Evolutionary conservation across 164 flowering plant species (phyloP).

Genomic region (Pachysandra terminalis): DNA sequence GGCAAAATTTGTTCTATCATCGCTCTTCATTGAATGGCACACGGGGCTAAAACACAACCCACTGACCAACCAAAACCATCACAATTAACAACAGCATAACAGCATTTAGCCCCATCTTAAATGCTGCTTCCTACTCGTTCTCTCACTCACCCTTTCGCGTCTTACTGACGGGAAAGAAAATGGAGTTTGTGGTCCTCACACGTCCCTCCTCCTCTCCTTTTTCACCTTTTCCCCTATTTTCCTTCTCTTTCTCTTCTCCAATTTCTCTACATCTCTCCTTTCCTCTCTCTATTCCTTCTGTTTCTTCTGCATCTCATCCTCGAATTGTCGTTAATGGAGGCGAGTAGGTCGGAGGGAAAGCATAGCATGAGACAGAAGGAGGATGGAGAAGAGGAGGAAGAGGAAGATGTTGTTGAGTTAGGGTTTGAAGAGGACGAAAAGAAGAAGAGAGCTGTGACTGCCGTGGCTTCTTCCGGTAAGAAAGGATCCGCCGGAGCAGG

Average conservation of each 20-base stretch:
- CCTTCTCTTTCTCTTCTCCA: too few relatives aligned
- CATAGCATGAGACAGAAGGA: not conserved
- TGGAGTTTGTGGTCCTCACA: not conserved
- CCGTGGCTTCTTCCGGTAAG: not conserved
- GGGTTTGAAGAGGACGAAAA: not conserved
- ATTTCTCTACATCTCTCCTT: too few relatives aligned
- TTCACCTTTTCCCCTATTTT: not conserved
- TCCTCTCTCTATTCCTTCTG: too few relatives aligned
- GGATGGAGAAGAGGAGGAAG: not conserved
- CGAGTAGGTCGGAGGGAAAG: not conserved
- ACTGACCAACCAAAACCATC: too few relatives aligned
- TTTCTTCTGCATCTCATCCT: not conserved
- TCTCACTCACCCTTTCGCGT: not conserved
- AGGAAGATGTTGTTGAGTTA: not conserved
- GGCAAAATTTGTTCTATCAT: too few relatives aligned
- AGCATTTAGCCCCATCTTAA: not conserved
- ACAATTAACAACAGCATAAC: too few relatives aligned
- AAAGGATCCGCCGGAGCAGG: not conserved
- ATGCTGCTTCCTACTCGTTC: not conserved
- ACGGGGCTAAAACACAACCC: too few relatives aligned
- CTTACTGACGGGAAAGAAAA: not conserved
- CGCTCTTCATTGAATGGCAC: too few relatives aligned
- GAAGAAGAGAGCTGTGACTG: not conserved
- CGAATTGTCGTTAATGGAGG: not conserved
- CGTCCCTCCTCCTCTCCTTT: not conserved